These are phyloP conservation scores for Thermothelomyces thermophilus DNA, from an alignment of 2,329 filamentous ascomycete species.

Conservation along the genomic window DNA sequence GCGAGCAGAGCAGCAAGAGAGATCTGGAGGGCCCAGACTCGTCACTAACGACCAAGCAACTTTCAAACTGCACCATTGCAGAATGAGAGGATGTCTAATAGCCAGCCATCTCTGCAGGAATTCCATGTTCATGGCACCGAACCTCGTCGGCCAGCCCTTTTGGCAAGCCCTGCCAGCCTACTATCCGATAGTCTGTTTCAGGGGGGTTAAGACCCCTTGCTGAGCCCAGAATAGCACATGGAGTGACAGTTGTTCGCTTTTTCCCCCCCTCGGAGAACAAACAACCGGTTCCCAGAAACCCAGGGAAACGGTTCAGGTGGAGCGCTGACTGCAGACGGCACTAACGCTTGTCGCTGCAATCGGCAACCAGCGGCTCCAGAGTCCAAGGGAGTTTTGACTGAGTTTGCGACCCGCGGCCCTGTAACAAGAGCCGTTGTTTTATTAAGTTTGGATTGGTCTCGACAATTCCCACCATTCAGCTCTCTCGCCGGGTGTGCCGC, in stretches of 20 bases:
- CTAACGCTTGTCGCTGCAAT: not conserved
- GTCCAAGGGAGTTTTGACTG: not conserved
- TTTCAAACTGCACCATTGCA: not conserved
- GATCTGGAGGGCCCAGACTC: not conserved
- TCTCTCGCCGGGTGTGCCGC: not conserved
- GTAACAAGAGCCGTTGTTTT: not conserved
- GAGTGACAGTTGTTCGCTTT: not conserved
- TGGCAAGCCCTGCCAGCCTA: too few relatives aligned
- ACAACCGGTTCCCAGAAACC: not conserved
- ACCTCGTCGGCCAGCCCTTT: not conserved
- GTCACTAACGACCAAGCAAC: too few relatives aligned
- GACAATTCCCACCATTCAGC: not conserved
- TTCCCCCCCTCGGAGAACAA: not conserved
- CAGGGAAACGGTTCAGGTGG: conserved; percentile 2
- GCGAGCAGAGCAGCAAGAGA: not conserved
- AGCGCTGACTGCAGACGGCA: not conserved
- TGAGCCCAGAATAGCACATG: too few relatives aligned
- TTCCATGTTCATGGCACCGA: not conserved
- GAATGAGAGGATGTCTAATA: not conserved
- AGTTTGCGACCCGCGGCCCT: not conserved
- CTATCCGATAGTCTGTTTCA: not conserved
- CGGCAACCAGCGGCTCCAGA: not conserved
- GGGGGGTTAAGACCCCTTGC: too few relatives aligned
- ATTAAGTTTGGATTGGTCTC: not conserved
- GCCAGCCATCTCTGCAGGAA: not conserved